Percentiles rank a stretch among this genome's conserved stretches.
phyloP scores from a whole-genome alignment of 768 basidiomycete species.

The Tylopilus sp. region DNA sequence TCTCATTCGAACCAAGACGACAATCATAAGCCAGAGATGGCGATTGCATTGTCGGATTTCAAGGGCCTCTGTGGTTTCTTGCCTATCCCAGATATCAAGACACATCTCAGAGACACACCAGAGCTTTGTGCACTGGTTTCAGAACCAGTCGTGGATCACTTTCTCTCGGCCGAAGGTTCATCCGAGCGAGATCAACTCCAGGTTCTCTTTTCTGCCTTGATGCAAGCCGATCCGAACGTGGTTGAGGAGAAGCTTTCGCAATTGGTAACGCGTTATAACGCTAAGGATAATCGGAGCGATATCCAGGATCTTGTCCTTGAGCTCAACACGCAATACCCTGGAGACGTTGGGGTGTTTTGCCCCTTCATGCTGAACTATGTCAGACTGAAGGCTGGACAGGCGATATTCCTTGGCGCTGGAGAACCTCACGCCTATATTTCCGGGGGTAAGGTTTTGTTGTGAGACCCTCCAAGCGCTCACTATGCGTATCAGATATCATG shows the following conservation, averaged over 20 bases:
- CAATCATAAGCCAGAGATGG: conserved; percentile 99
- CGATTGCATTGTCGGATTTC: conserved; percentile 92
- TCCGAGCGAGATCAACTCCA: conserved; percentile 54
- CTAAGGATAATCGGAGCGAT: conserved; percentile 41
- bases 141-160: conserved; percentile 44
- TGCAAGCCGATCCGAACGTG: conserved; percentile 62
- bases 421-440: conserved; percentile 96
- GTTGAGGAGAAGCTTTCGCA: conserved; percentile 53
- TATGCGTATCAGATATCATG: conserved; percentile 70
- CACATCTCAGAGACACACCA: conserved; percentile 62
- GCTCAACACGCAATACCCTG: conserved; percentile 75
- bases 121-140: conserved; percentile 78
- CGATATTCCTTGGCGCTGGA: conserved; percentile 92
- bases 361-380: conserved; percentile 87
- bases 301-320: conserved; percentile 60
- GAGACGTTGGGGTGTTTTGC: conserved; percentile 92
- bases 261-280: conserved; percentile 63
- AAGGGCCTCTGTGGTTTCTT: conserved; percentile 90
- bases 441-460: conserved; percentile 59
- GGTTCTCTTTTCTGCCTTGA: conserved; percentile 75
- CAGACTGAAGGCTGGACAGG: conserved; percentile 74
- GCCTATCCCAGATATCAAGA: conserved; percentile 69
- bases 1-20: conserved; percentile 53
- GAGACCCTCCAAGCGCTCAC: not conserved
- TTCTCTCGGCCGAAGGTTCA: conserved; percentile 41